Evolutionary conservation across 2,329 filamentous ascomycete species (phyloP).

Genomic region (Cylindrodendrum hubeiense): DNA sequence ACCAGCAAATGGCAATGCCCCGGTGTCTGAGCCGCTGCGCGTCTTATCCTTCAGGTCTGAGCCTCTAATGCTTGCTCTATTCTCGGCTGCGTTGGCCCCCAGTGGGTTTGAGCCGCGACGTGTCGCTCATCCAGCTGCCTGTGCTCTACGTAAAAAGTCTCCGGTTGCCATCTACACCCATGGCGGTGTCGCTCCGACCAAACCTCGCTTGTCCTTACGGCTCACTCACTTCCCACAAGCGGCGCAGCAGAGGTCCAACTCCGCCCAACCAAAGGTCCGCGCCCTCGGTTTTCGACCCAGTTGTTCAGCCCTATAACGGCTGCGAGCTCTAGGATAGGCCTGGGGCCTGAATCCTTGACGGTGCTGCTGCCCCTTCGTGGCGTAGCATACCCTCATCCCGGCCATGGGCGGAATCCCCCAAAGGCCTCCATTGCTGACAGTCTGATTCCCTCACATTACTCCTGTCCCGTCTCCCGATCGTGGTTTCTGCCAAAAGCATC

Average conservation of each 20-base stretch:
- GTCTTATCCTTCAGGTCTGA: constrained; percentile 27
- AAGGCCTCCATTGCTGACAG: constrained; percentile 46
- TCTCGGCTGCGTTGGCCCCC: constrained; percentile 24
- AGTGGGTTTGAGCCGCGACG: constrained; percentile 20
- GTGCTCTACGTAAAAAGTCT: constrained; percentile 21
- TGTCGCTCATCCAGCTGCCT: constrained; percentile 21
- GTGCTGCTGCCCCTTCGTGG: constrained; percentile 40
- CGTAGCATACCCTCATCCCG: constrained; percentile 42
- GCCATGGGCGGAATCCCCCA: constrained; percentile 31
- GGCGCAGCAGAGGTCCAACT: constrained; percentile 24
- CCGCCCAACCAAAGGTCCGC: constrained; percentile 32
- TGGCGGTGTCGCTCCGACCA: constrained; percentile 17
- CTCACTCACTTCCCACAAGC: constrained; percentile 27
- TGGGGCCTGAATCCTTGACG: constrained; percentile 29
- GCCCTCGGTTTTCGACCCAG: constrained; percentile 33
- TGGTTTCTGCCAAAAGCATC: neutral
- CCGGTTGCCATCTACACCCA: constrained; percentile 22
- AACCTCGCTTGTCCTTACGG: constrained; percentile 15
- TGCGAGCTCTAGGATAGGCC: constrained; percentile 20
- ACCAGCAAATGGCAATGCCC: constrained; percentile 22
- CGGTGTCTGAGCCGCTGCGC: constrained; percentile 20
- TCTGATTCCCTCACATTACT: constrained; percentile 28
- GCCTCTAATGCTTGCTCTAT: constrained; percentile 34
- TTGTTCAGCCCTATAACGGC: constrained; percentile 43
- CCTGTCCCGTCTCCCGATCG: constrained; percentile 14